Evolutionary conservation across 371 early-diverging fungal species (phyloP).

Genomic region (Mucor mucedo): DNA sequence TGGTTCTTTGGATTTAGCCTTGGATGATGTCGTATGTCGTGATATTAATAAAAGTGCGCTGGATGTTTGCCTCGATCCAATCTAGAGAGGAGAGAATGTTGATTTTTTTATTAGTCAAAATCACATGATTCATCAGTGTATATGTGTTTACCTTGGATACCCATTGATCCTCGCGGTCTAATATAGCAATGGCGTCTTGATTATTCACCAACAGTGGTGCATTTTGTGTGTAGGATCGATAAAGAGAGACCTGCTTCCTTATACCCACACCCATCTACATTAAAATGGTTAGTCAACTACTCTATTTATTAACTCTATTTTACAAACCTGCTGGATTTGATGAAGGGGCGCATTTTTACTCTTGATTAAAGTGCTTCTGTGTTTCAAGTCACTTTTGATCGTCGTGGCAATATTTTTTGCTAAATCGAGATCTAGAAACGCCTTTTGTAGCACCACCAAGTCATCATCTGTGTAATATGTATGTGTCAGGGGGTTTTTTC

Average conservation of each 20-base stretch:
- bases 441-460: conserved; percentile 31
- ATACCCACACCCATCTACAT: conserved; percentile 40
- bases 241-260: conserved; percentile 32
- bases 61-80: neutral
- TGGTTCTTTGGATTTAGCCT: conserved; percentile 24
- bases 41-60: neutral
- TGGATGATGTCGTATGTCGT: conserved; percentile 12
- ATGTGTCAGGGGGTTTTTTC: neutral
- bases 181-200: conserved; percentile 36
- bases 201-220: conserved; percentile 35
- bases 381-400: conserved; percentile 34
- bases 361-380: conserved; percentile 38
- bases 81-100: neutral
- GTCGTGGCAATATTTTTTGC: conserved; percentile 37
- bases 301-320: neutral
- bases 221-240: conserved; percentile 39
- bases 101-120: neutral
- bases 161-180: conserved; percentile 19
- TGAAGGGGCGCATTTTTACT: conserved; percentile 16
- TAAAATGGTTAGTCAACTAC: neutral
- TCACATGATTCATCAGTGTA: neutral
- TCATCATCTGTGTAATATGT: conserved; percentile 17
- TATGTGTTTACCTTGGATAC: conserved; percentile 1
- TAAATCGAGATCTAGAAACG: conserved; percentile 32
- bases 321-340: conserved; percentile 13